These are phyloP conservation scores for Xylariaceae sp. DNA, from an alignment of 2,329 filamentous ascomycete genomes.

Conservation along the genomic window DNA sequence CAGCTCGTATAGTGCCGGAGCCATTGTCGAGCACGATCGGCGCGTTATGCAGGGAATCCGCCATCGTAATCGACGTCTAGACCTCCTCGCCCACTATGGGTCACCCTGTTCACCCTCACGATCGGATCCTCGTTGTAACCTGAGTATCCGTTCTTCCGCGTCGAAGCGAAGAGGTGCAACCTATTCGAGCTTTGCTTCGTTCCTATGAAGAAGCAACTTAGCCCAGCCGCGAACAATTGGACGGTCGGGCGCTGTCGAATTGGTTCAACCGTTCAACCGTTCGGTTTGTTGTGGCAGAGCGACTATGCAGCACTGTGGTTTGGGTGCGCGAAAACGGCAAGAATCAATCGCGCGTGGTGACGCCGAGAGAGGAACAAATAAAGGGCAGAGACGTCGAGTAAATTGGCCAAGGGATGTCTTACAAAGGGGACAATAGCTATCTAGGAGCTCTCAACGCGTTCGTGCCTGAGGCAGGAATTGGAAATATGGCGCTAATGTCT, in stretches of 20 bases:
- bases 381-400: neutral
- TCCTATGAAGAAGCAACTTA: neutral
- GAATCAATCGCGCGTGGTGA: neutral
- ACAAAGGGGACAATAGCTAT: constrained; percentile 8
- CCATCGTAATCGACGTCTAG: constrained; percentile 37
- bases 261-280: neutral
- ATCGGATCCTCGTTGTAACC: constrained; percentile 6
- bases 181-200: neutral
- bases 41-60: constrained; percentile 79
- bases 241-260: neutral
- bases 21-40: constrained; percentile 99
- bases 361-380: neutral
- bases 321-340: neutral
- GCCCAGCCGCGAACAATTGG: neutral
- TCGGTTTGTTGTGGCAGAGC: neutral
- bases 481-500: constrained; percentile 9
- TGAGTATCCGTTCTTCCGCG: constrained; percentile 5
- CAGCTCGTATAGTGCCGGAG: constrained; percentile 92
- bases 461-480: constrained; percentile 22
- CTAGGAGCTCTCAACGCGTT: constrained; percentile 27
- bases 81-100: constrained; percentile 17
- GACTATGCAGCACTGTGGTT: neutral
- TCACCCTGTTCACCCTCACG: constrained; percentile 18
- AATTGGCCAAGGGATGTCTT: neutral
- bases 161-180: neutral